Evolutionary conservation across 139 green algal species (phyloP).

Genomic region (Tetraselmis striata): DNA sequence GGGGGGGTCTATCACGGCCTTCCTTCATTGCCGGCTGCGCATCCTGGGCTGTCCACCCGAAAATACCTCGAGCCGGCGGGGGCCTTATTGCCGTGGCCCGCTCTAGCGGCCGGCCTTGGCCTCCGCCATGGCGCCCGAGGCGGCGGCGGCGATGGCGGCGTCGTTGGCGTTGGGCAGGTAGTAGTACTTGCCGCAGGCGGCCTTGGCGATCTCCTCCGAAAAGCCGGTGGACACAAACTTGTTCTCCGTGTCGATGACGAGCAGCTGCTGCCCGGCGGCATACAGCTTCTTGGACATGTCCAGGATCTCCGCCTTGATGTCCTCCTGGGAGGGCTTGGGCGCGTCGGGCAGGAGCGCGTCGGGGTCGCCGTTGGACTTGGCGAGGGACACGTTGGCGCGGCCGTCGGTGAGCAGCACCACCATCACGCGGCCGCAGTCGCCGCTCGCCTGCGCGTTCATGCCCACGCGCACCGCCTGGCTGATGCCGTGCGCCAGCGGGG

Average conservation of each 20-base stretch:
- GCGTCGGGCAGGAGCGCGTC: slow-evolving; percentile 78
- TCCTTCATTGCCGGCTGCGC: too few relatives aligned
- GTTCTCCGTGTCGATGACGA: slow-evolving; percentile 99
- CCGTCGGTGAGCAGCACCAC: slow-evolving; percentile 96
- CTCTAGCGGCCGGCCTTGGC: slow-evolving; percentile 45
- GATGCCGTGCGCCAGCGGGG: slow-evolving; percentile 91
- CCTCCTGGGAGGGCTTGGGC: slow-evolving; percentile 52
- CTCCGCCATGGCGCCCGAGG: slow-evolving; percentile 70
- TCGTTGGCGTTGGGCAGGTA: slow-evolving; percentile 87
- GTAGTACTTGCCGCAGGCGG: slow-evolving; percentile 42
- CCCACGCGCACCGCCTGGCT: slow-evolving; percentile 58
- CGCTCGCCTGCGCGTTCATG: slow-evolving; percentile 60
- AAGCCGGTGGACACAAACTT: slow-evolving; percentile 99
- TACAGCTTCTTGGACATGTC: slow-evolving; percentile 87
- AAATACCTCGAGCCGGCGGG: too few relatives aligned
- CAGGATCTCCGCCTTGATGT: slow-evolving; percentile 71
- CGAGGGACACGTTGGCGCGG: slow-evolving; percentile 88
- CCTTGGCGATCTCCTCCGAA: slow-evolving; percentile 93
- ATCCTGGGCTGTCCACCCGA: too few relatives aligned
- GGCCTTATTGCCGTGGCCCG: too few relatives aligned
- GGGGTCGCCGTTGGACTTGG: slow-evolving; percentile 85
- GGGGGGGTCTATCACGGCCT: too few relatives aligned
- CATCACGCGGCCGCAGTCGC: slow-evolving; percentile 92
- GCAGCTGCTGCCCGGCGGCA: slow-evolving; percentile 70
- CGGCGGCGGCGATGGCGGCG: slow-evolving; percentile 77